Evolutionary conservation across 139 green algal species (phyloP).

Genomic region (Haematococcus lacustris): DNA sequence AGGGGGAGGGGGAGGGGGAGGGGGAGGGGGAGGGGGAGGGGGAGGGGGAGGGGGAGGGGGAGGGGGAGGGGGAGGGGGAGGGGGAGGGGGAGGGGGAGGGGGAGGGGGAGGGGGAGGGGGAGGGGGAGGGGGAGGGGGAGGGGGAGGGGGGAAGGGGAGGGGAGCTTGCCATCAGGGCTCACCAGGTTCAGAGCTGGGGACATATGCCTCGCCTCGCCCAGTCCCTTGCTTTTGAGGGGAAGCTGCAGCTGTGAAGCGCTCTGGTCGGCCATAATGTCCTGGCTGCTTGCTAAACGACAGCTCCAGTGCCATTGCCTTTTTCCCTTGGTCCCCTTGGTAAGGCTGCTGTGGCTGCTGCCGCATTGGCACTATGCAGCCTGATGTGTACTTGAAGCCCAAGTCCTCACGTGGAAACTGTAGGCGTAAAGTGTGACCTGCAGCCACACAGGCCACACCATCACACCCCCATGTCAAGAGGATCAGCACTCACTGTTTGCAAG

Average conservation of each 20-base stretch:
- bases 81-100: no score
- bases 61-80: no score
- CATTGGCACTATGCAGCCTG: background rate
- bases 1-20: no score
- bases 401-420: conserved; percentile 90
- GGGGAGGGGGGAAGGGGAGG: no score
- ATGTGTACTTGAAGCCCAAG: conserved; percentile 75
- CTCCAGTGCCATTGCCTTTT: background rate
- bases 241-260: background rate
- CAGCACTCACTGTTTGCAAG: background rate
- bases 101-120: no score
- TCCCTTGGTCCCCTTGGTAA: background rate
- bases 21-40: no score
- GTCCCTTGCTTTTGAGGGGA: background rate
- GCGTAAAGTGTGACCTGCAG: background rate
- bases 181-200: no score
- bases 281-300: background rate
- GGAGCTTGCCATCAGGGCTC: no score
- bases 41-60: no score
- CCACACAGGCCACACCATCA: background rate
- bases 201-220: background rate
- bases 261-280: background rate
- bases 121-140: no score
- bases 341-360: background rate
- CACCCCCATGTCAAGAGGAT: background rate